Evolutionary conservation across 352 stramenopile species (phyloP), one percentile per base, ranked within the genome.

Genomic region (Blastocystis sp.): DNA sequence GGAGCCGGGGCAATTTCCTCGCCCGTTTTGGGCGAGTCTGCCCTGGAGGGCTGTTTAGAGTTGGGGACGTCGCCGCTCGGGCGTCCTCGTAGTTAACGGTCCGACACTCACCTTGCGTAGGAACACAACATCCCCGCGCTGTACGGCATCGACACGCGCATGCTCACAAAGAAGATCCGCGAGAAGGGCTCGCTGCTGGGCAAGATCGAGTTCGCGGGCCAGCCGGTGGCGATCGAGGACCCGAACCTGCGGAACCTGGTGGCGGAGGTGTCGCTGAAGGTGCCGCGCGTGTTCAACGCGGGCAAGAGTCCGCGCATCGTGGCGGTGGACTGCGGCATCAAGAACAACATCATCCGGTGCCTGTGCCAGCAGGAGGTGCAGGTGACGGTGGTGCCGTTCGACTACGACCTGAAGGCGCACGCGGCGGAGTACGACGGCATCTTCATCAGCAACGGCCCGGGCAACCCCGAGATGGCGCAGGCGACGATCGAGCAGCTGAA

Each of bases 331-430:
- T 98, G 95, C 90, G 96, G 97, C 79, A 98, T 99, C 91, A 99
- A 99, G 91, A 97, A 96, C 93, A 99, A 99, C 91, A 99, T 99
- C 90, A 98, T 99, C 89, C 95, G 96, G 28, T 95, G 97, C 90
- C 92, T 99, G n/a, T 93, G 97, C 54, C 93, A 95, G 61, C 93
- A 94, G 42, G 93, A 93, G 28, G 92, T 94, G 11, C 91, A 94
- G 82, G 92, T 99, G 1, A 98, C 95, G 61, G 93, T 98, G 38
- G 96, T 99, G 78, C 96, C 96, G 40, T 98, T 94, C 91, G 94
- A 98, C 91, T 95, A 98, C 90, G 94, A 98, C 90, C 94, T 99
- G 84, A 92, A 93, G 38, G 92, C 90, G 17, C 94, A 98, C 89
- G 76, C 95, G 28, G 93, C 93, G 65, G 92, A 94, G 90, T 98